A percentile compares a stretch with the other conserved stretches of the same genome.
These are phyloP conservation scores for Fusarium solani-melongenae DNA, from an alignment of 2,329 filamentous ascomycete species.

Conservation along the genomic window DNA sequence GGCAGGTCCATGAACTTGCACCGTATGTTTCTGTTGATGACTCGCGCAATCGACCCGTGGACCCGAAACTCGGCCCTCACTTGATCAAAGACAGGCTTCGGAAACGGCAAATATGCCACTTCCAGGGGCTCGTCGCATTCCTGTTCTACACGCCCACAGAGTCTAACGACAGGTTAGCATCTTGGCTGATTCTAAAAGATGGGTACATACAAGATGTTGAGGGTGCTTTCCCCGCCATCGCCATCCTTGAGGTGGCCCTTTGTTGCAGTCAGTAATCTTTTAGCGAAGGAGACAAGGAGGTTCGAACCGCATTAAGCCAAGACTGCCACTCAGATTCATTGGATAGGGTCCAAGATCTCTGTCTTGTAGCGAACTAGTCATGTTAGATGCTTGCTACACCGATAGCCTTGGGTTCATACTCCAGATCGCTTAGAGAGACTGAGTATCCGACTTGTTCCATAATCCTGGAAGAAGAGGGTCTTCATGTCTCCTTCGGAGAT, in stretches of 20 bases:
- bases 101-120: not conserved
- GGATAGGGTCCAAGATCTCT: not conserved
- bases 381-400: no score
- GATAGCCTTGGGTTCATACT: no score
- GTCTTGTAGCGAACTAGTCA: not conserved
- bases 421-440: not conserved
- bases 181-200: no score
- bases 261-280: fast-evolving
- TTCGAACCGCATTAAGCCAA: not conserved
- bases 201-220: not conserved
- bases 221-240: not conserved
- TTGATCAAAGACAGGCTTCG: not conserved
- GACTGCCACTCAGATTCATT: not conserved
- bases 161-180: no score
- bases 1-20: not conserved
- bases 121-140: not conserved
- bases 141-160: no score
- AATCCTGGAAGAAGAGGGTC: not conserved
- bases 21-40: constrained; percentile 8
- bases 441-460: not conserved
- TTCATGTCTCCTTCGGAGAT: not conserved
- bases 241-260: not conserved
- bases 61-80: not conserved
- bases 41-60: constrained; percentile 4
- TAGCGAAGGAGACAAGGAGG: no score